These are phyloP conservation scores for Suillus lakei DNA, from an alignment of 768 basidiomycete genomes.

Conservation along the genomic window DNA sequence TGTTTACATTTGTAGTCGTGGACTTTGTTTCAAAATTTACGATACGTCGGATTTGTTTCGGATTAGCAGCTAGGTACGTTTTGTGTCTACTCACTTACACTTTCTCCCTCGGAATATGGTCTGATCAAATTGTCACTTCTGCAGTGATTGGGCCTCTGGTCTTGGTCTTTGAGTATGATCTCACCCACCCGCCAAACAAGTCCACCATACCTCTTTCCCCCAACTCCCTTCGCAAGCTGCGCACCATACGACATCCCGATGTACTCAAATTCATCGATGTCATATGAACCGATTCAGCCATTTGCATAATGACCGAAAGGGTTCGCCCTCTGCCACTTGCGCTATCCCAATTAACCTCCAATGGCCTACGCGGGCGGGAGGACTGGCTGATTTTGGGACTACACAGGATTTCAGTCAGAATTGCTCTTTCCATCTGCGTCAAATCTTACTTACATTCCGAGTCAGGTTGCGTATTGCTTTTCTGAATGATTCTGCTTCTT, in stretches of 20 bases:
- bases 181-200: slow-evolving; percentile 60
- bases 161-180: slow-evolving; percentile 93
- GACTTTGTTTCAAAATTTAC: neutral
- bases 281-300: slow-evolving; percentile 82
- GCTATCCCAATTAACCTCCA: slow-evolving; percentile 65
- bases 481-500: slow-evolving; percentile 80
- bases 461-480: slow-evolving; percentile 87
- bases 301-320: slow-evolving; percentile 95
- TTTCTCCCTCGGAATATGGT: no score
- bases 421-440: slow-evolving; percentile 31
- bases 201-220: slow-evolving; percentile 76
- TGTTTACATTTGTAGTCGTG: no score
- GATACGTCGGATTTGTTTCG: no score
- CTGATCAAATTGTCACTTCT: no score
- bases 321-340: slow-evolving; percentile 76
- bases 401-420: slow-evolving; percentile 78
- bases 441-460: slow-evolving; percentile 2
- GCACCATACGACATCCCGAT: slow-evolving; percentile 93
- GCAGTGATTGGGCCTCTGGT: slow-evolving; percentile 48
- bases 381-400: slow-evolving; percentile 96
- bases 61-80: no score
- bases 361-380: slow-evolving; percentile 67
- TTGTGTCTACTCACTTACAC: no score
- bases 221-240: slow-evolving; percentile 88
- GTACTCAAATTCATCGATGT: slow-evolving; percentile 95